Evolutionary conservation across 345 rosid species (phyloP).

Genomic region (Hypericum androsaemum): DNA sequence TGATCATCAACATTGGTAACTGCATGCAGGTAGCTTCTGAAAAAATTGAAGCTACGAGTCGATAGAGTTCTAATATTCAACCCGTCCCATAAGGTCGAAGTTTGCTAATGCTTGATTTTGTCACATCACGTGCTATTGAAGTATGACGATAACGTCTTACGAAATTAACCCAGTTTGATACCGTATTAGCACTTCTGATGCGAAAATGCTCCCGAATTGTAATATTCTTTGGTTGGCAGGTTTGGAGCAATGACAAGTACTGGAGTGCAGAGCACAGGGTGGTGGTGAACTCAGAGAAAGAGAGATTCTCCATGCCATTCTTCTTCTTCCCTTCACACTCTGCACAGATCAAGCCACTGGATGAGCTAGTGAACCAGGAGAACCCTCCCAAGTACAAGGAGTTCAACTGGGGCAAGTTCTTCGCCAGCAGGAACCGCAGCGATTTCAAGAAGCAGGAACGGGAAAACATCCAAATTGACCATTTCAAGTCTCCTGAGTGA

Average conservation of each 20-base stretch:
- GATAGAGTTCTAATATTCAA: neutral
- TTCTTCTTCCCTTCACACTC: neutral
- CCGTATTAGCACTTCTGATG: too few relatives aligned
- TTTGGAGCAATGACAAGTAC: neutral
- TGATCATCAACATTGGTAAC: neutral
- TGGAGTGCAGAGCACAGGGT: constrained; percentile 1
- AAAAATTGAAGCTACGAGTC: too few relatives aligned
- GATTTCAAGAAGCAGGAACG: neutral
- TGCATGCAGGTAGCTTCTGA: constrained; percentile 1
- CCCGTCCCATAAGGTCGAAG: too few relatives aligned
- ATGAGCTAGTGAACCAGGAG: neutral
- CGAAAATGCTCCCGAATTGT: too few relatives aligned
- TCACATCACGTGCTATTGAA: too few relatives aligned
- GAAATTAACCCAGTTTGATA: too few relatives aligned
- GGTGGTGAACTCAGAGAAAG: neutral
- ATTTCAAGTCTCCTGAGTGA: neutral
- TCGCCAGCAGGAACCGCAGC: constrained; percentile 1
- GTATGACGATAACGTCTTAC: too few relatives aligned
- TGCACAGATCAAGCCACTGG: neutral
- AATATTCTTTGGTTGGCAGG: neutral
- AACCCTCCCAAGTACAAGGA: neutral
- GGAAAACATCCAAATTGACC: neutral
- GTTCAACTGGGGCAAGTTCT: neutral
- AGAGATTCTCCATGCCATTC: neutral
- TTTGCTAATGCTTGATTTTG: too few relatives aligned